Percentiles rank a stretch among this genome's conserved stretches.
phyloP scores from a whole-genome alignment of 371 early-diverging fungal species.

The Dichotomocladium elegans region DNA sequence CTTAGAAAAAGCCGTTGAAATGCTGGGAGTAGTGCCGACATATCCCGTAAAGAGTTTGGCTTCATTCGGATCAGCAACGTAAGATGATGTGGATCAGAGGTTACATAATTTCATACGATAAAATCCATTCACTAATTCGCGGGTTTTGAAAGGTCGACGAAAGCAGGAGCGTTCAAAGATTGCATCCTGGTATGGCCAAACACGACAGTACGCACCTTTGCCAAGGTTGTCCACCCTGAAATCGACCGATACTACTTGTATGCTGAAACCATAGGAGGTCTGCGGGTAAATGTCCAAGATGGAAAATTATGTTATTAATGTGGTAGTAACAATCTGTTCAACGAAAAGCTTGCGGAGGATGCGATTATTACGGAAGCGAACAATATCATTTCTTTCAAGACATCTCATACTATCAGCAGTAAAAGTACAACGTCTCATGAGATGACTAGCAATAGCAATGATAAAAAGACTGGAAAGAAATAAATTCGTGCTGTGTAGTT shows the following conservation, averaged over 20 bases:
- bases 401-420: slow-evolving; percentile 29
- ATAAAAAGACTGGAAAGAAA: neutral
- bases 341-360: slow-evolving; percentile 63
- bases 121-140: neutral
- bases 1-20: slow-evolving; percentile 56
- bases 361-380: slow-evolving; percentile 51
- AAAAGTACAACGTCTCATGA: neutral
- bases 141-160: slow-evolving; percentile 9
- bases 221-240: slow-evolving; percentile 63
- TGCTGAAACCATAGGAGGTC: slow-evolving; percentile 70
- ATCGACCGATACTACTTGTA: slow-evolving; percentile 63
- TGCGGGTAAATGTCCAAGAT: slow-evolving; percentile 56
- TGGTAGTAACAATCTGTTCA: too few relatives aligned
- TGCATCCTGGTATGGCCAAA: slow-evolving; percentile 66
- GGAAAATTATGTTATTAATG: slow-evolving; percentile 59
- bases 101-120: neutral
- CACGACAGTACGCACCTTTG: slow-evolving; percentile 73
- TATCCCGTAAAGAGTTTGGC: slow-evolving; percentile 72
- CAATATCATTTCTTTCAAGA: slow-evolving; percentile 63
- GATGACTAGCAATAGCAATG: neutral
- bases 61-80: slow-evolving; percentile 51
- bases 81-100: neutral
- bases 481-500: too few relatives aligned
- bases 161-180: slow-evolving; percentile 63
- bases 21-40: slow-evolving; percentile 63